Percentiles rank a stretch among this genome's conserved stretches.
Conservation (phyloP, 257 asterid species). For the Haberlea rhodopensis region DNA sequence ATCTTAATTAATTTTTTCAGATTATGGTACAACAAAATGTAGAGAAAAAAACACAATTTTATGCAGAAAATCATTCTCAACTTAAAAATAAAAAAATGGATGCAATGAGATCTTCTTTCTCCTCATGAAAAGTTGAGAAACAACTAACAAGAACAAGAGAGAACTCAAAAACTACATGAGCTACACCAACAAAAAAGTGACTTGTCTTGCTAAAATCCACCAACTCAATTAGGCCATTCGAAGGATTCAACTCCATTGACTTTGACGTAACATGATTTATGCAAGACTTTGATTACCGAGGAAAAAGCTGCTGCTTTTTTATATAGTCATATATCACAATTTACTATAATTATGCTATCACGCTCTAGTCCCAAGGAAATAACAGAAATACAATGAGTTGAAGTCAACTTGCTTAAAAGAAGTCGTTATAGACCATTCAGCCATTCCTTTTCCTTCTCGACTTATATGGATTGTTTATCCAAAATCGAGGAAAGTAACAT, state of each 20-base stretch:
- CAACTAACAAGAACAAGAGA: too few relatives aligned
- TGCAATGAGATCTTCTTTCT: too few relatives aligned
- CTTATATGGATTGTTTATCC: slow-evolving; percentile 20
- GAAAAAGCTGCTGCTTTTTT: neutral
- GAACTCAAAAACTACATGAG: too few relatives aligned
- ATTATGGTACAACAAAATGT: too few relatives aligned
- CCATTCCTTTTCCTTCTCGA: slow-evolving; percentile 17
- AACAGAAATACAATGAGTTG: slow-evolving; percentile 8
- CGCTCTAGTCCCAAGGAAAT: slow-evolving; percentile 9
- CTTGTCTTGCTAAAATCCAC: neutral
- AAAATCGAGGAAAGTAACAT: slow-evolving; percentile 23
- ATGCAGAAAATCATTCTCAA: too few relatives aligned
- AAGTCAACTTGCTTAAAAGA: neutral
- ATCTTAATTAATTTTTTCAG: too few relatives aligned
- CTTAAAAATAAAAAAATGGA: too few relatives aligned
- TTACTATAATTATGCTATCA: neutral
- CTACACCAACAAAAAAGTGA: neutral
- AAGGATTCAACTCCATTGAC: neutral
- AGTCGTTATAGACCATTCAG: neutral
- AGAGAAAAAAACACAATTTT: too few relatives aligned
- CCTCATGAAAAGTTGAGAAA: too few relatives aligned
- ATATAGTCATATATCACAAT: neutral
- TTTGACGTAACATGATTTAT: neutral
- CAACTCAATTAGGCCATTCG: neutral
- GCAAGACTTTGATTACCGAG: slow-evolving; percentile 5